phyloP scores from a whole-genome alignment of 2,329 filamentous ascomycete genomes.

The Fusarium incarnatum region DNA sequence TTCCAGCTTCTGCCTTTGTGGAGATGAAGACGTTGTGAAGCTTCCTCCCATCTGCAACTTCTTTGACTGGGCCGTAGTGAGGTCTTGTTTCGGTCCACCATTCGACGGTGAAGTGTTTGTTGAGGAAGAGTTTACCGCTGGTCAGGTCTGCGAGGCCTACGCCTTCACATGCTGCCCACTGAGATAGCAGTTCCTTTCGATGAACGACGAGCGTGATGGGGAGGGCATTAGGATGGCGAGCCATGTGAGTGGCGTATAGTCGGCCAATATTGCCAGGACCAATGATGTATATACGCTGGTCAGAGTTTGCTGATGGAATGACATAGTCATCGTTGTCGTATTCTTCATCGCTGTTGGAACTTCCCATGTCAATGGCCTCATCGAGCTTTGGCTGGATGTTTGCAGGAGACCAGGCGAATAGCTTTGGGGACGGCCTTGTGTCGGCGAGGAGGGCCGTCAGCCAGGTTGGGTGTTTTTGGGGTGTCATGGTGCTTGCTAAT shows the following conservation, averaged over 20 bases:
- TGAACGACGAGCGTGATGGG: slow-evolving; percentile 10
- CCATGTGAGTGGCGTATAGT: slow-evolving; percentile 14
- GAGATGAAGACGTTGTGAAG: slow-evolving; percentile 11
- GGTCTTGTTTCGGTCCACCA: slow-evolving; percentile 17
- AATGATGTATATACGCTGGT: slow-evolving; percentile 1
- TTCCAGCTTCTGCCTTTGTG: slow-evolving; percentile 10
- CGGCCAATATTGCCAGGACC: slow-evolving; percentile 14
- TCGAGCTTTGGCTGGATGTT: not conserved
- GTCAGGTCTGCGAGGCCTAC: not conserved
- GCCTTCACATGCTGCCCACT: not conserved
- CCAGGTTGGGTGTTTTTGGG: slow-evolving; percentile 2
- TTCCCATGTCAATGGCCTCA: no score
- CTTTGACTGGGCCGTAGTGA: slow-evolving; percentile 5
- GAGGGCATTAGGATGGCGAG: not conserved
- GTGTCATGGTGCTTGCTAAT: not conserved
- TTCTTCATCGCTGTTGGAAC: no score
- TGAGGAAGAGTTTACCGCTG: not conserved
- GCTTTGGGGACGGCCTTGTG: not conserved
- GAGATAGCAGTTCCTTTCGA: slow-evolving; percentile 4
- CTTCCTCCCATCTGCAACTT: slow-evolving; percentile 11
- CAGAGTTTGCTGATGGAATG: not conserved
- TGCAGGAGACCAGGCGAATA: slow-evolving; percentile 12
- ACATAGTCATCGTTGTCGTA: no score
- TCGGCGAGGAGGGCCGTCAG: not conserved
- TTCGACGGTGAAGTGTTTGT: slow-evolving; percentile 6